Conservation (phyloP, 805 yeast species). For the Ogataea naganishii region DNA sequence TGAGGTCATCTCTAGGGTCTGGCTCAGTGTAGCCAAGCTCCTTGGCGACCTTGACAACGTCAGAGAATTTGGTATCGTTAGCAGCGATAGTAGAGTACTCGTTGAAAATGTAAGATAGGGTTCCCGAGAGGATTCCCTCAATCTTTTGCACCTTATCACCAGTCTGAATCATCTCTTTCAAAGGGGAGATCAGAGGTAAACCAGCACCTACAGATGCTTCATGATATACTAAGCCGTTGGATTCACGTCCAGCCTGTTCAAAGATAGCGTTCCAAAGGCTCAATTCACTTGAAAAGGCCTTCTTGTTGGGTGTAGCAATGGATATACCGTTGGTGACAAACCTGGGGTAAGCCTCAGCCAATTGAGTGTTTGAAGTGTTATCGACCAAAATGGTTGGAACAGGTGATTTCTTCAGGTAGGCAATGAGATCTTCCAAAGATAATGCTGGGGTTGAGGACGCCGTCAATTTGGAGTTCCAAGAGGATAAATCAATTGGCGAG, state of each 20-base stretch:
- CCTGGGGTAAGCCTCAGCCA: conserved; percentile 71
- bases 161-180: conserved; percentile 81
- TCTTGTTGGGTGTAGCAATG: conserved; percentile 96
- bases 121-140: conserved; percentile 96
- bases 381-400: conserved; percentile 81
- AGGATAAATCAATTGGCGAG: conserved; percentile 55
- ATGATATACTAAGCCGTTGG: conserved; percentile 80
- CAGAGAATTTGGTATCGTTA: conserved; percentile 69
- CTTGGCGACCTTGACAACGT: conserved; percentile 83
- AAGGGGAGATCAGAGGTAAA: conserved; percentile 82
- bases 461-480: conserved; percentile 44
- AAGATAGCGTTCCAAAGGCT: conserved; percentile 73
- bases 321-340: conserved; percentile 75
- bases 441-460: conserved; percentile 41
- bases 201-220: conserved; percentile 99
- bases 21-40: conserved; percentile 95
- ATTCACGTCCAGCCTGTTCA: conserved; percentile 37
- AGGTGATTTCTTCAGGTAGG: conserved; percentile 56
- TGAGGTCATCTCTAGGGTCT: conserved; percentile 97
- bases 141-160: conserved; percentile 89
- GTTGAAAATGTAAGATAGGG: conserved; percentile 91
- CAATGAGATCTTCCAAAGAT: conserved; percentile 48
- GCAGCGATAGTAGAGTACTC: conserved; percentile 70
- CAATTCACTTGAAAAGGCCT: conserved; percentile 82
- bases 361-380: conserved; percentile 78